A percentile compares a stretch with the other conserved stretches of the same genome.
phyloP scores from a whole-genome alignment of 148 eudicot genomes.

The Cornus controversa region DNA sequence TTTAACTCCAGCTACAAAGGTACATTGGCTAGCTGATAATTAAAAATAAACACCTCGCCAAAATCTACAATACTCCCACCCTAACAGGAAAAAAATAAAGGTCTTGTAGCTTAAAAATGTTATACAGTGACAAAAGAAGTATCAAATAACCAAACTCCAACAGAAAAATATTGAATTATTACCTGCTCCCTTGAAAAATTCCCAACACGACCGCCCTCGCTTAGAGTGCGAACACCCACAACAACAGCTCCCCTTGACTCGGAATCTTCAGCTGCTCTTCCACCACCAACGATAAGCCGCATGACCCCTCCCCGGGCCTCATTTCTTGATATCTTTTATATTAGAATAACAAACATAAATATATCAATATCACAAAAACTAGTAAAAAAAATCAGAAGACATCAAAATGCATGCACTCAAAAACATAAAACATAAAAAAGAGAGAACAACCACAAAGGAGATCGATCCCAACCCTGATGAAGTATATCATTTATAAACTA shows the following conservation, averaged over 20 bases:
- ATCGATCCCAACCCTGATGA: background rate
- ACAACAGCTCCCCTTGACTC: conserved; percentile 82
- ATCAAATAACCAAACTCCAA: background rate
- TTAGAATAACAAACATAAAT: conserved; percentile 9
- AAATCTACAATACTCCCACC: background rate
- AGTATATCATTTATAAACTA: background rate
- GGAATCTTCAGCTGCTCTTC: conserved; percentile 81
- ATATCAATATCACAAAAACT: conserved; percentile 4
- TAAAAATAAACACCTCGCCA: background rate
- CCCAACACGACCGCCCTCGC: conserved; percentile 99
- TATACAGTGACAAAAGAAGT: background rate
- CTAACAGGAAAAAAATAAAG: background rate
- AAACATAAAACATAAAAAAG: conserved; percentile 2
- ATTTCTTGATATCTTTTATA: conserved; percentile 60
- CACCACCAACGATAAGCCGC: conserved; percentile 98
- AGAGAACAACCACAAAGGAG: background rate
- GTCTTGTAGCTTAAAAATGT: background rate
- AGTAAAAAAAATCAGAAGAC: background rate
- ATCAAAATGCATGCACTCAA: background rate
- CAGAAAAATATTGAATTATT: background rate
- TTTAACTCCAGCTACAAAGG: background rate
- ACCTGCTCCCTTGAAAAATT: conserved; percentile 98
- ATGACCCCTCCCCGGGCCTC: conserved; percentile 95
- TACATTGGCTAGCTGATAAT: background rate
- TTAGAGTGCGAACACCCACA: conserved; percentile 94